These are phyloP conservation scores for Aureobasidium zeae DNA, from an alignment of 2,329 filamentous ascomycete species.

Conservation along the genomic window DNA sequence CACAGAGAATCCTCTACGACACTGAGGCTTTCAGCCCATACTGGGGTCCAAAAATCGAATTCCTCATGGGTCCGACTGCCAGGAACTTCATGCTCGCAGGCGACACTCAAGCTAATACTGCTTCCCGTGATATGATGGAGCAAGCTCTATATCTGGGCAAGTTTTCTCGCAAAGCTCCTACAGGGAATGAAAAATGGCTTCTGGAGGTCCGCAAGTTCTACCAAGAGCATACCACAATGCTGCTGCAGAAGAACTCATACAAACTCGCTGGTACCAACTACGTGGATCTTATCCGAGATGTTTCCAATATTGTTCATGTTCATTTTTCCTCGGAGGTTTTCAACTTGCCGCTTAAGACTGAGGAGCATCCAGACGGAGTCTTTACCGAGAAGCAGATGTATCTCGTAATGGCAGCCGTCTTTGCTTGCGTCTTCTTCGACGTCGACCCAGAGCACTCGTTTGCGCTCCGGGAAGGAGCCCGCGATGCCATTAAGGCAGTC, in stretches of 20 bases:
- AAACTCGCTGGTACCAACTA: conserved; percentile 37
- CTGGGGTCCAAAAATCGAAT: conserved; percentile 39
- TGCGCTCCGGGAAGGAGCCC: conserved; percentile 41
- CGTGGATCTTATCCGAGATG: conserved; percentile 41
- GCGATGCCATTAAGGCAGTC: conserved; percentile 39
- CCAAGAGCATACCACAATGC: conserved; percentile 37
- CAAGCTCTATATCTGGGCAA: conserved; percentile 34
- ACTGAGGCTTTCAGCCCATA: conserved; percentile 38
- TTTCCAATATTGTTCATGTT: conserved; percentile 46
- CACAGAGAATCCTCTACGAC: conserved; percentile 35
- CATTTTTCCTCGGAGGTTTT: conserved; percentile 48
- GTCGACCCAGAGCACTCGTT: conserved; percentile 45
- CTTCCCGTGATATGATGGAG: conserved; percentile 37
- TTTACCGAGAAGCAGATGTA: conserved; percentile 48
- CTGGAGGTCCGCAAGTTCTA: conserved; percentile 40
- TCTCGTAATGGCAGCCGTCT: conserved; percentile 44
- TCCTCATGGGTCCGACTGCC: conserved; percentile 35
- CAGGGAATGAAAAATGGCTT: conserved; percentile 34
- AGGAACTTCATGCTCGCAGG: conserved; percentile 42
- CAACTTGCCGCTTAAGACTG: conserved; percentile 47
- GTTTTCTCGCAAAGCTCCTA: conserved; percentile 22
- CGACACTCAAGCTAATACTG: conserved; percentile 33
- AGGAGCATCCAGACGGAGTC: conserved; percentile 40
- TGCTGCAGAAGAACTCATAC: conserved; percentile 38
- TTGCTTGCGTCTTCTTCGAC: conserved; percentile 47